These are phyloP conservation scores for Blastomyces silverae DNA, from an alignment of 2,329 filamentous ascomycete genomes.

Conservation along the genomic window DNA sequence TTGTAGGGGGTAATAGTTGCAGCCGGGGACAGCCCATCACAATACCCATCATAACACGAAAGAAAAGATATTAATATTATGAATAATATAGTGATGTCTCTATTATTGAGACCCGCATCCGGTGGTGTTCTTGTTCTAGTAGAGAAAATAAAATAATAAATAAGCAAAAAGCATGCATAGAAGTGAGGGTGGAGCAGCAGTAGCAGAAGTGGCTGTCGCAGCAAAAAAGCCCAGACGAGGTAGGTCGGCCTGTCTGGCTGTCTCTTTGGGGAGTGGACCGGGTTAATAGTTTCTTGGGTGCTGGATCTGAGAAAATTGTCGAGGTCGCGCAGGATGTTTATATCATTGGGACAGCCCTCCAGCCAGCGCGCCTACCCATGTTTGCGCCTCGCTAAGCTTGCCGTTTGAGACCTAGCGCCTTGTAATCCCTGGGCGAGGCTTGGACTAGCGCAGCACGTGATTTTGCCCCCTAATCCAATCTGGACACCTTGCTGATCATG, in stretches of 20 bases:
- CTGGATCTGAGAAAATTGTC: constrained; percentile 23
- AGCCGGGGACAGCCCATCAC: constrained; percentile 2
- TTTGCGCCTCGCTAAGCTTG: constrained; percentile 32
- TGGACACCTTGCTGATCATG: background rate
- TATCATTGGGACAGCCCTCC: constrained; percentile 39
- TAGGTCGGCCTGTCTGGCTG: background rate
- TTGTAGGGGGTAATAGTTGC: background rate
- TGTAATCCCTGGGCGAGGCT: constrained; percentile 6
- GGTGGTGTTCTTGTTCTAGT: background rate
- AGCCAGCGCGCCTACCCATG: constrained; percentile 38
- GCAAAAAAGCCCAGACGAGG: background rate
- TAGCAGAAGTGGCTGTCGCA: background rate
- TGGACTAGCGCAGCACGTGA: constrained; percentile 20
- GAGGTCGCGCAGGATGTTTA: constrained; percentile 44
- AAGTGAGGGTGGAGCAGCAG: constrained; percentile 9
- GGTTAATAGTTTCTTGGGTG: constrained; percentile 3
- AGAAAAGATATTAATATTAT: background rate
- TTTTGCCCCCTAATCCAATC: constrained; percentile 12
- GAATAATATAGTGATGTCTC: constrained; percentile 2
- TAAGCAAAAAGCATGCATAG: constrained; percentile 10
- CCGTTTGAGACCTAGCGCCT: constrained; percentile 25
- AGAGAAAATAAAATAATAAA: constrained; percentile 11
- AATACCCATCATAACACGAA: constrained; percentile 12
- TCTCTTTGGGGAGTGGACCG: background rate
- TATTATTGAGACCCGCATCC: background rate